These are phyloP conservation scores for Nicotiana noctiflora DNA, from an alignment of 257 asterid genomes.

Conservation along the genomic window DNA sequence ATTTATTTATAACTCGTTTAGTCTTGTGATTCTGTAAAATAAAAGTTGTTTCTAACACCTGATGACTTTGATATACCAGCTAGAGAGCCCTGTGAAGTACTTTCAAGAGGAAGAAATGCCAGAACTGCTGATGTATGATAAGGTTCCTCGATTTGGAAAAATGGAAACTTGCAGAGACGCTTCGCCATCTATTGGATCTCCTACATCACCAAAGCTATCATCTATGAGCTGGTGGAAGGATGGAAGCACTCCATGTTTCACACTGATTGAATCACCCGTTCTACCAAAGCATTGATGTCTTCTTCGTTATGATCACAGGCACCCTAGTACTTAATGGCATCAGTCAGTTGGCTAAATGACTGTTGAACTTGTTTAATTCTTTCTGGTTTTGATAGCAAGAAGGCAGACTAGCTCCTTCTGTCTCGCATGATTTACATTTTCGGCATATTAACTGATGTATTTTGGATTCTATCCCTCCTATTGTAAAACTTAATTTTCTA, in stretches of 20 bases:
- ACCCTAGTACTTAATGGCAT: not conserved
- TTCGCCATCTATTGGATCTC: conserved; percentile 46
- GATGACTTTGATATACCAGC: conserved; percentile 16
- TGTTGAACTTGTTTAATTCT: conserved; percentile 1
- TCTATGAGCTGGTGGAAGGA: conserved; percentile 51
- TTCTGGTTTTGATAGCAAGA: not conserved
- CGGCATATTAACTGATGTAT: not conserved
- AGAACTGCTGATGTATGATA: conserved; percentile 16
- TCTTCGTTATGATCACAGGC: not conserved
- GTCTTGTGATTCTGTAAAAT: not conserved
- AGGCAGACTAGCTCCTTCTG: not conserved
- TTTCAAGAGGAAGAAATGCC: conserved; percentile 47
- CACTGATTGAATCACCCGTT: conserved; percentile 38
- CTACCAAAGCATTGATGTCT: not conserved
- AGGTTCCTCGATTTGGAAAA: conserved; percentile 11
- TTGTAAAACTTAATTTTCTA: not conserved
- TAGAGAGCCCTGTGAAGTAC: conserved; percentile 25
- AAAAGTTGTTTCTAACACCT: not conserved
- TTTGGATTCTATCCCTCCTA: not conserved
- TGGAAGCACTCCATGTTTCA: conserved; percentile 27
- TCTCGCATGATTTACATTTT: not conserved
- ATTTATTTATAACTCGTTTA: not conserved
- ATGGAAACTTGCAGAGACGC: conserved; percentile 13
- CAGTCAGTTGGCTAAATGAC: not conserved
- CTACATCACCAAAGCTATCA: conserved; percentile 39